Evolutionary conservation across 257 asterid genomes (phyloP).

Genomic region (Lavandula angustifolia): DNA sequence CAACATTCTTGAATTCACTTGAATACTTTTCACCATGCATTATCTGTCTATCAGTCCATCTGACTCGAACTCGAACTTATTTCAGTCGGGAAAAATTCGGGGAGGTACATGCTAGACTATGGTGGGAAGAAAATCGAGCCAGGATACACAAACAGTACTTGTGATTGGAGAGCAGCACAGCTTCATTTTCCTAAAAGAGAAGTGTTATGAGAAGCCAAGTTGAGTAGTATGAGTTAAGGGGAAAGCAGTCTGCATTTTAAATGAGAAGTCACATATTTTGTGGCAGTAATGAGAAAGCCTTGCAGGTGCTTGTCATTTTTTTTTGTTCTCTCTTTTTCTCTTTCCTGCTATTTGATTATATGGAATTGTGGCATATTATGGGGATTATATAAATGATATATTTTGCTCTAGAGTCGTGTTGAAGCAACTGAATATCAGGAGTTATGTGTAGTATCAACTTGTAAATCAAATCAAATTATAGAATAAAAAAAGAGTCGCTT

Average conservation of each 20-base stretch:
- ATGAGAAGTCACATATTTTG: slow-evolving; percentile 29
- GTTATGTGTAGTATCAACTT: neutral
- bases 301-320: neutral
- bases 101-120: slow-evolving; percentile 77
- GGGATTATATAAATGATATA: slow-evolving; percentile 25
- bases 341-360: slow-evolving; percentile 13
- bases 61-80: slow-evolving; percentile 12
- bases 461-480: neutral
- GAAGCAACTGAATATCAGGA: slow-evolving; percentile 1
- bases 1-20: neutral
- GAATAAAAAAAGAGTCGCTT: too few relatives aligned
- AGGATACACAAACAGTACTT: slow-evolving; percentile 83
- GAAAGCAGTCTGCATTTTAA: slow-evolving; percentile 13
- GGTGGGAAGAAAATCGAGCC: slow-evolving; percentile 95
- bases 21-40: neutral
- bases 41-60: neutral
- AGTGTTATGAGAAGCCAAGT: slow-evolving; percentile 2
- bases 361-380: slow-evolving; percentile 38
- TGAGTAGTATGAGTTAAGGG: slow-evolving; percentile 4
- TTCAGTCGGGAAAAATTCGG: slow-evolving; percentile 86
- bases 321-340: neutral
- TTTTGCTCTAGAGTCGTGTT: neutral
- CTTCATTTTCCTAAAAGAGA: slow-evolving; percentile 17
- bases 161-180: slow-evolving; percentile 34
- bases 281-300: slow-evolving; percentile 30